Base-by-base conservation (phyloP, 2,329 filamentous ascomycete species). In the Diaporthe aspalathi region DNA sequence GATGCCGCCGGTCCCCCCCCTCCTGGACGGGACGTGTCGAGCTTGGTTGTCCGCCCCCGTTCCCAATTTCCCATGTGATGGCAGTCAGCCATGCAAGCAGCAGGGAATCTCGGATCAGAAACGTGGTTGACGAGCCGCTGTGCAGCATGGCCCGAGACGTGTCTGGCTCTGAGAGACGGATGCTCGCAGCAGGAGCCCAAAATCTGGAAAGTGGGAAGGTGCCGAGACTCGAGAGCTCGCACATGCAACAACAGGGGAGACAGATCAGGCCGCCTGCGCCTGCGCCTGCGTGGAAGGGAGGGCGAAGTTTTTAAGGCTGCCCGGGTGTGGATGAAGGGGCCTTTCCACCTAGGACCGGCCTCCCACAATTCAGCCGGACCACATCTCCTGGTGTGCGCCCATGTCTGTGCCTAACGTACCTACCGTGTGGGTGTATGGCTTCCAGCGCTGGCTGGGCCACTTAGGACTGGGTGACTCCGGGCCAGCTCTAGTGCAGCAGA, bases 91-190 rank as follows among this genome's bases (percentile, higher is more conserved):
- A 20, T 53, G 57, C 52, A 54, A 49, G 52, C 49, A 53, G 35
- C 49, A 53, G 35, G 17, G 49, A 35, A 45, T 52, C 49, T 47
- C 22, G 14, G 35, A 22, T 66, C 29, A 35, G 53, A 71, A 68
- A 65, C 65, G 56, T 66, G 69, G 52, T 68, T 68, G 63, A 73
- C 68, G 45, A 62, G 53, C 47, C 27, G 47, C 16, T 54, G 24
- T 60, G 69, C 67, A 24, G 43, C 63, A 62, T 49, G 70, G 67
- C 56, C n/a, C 14, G 50, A 71, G 68, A 65, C 54, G 52, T 71
- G 71, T 68, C 32, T 47, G 65, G 56, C n/a, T 54, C 49, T 69
- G 45, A 68, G 65, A 57, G 65, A 71, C 56, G 29, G 68, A 68
- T 29, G 54, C 45, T 27, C 63, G 71, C 69, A 35, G 65, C 62